phyloP scores from a whole-genome alignment of 345 rosid species.

The Cardiospermum halicacabum region DNA sequence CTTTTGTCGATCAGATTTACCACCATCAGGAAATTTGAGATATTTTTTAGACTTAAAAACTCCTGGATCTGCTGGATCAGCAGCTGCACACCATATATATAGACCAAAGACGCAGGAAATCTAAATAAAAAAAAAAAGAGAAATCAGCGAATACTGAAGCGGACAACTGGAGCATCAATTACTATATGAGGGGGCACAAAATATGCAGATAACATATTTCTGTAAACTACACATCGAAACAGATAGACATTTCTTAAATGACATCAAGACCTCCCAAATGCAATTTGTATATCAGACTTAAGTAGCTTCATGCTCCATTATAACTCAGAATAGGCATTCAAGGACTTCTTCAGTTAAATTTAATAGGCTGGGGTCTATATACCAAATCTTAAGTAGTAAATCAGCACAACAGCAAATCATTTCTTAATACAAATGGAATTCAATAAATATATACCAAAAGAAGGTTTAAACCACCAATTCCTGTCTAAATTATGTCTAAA shows the following conservation, averaged over 20 bases:
- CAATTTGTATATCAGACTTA: neutral
- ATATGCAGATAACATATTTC: neutral
- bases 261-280: neutral
- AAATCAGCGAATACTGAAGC: conserved; percentile 10
- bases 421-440: neutral
- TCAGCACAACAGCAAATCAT: neutral
- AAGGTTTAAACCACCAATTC: neutral
- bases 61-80: conserved; percentile 89
- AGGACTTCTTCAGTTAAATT: neutral
- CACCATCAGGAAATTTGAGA: conserved; percentile 50
- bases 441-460: neutral
- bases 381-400: neutral
- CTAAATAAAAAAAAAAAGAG: conserved; percentile 30
- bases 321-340: too few relatives aligned
- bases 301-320: neutral
- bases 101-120: conserved; percentile 67
- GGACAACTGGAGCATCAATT: neutral
- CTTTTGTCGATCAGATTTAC: conserved; percentile 39
- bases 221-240: neutral
- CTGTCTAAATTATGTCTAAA: neutral
- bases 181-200: neutral
- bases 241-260: neutral
- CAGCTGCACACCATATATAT: conserved; percentile 81
- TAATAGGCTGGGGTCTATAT: neutral
- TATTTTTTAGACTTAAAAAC: conserved; percentile 78